Conservation (phyloP, 352 stramenopile species). For the Phytophthora melonis region DNA sequence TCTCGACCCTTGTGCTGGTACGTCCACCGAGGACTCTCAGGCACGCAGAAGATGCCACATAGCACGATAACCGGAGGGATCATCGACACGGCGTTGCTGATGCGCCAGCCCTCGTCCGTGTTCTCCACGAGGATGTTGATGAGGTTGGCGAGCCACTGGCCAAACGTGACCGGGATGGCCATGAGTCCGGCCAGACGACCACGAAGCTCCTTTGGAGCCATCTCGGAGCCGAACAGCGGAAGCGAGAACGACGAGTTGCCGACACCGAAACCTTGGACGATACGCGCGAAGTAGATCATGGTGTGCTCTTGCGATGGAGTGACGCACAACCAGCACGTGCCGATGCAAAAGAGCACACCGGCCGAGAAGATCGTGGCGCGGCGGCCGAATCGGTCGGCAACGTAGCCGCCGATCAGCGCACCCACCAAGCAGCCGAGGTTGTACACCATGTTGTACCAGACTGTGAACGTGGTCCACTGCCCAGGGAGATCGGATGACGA, state of each 20-base stretch:
- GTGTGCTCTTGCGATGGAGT: conserved; percentile 28
- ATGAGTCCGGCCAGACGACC: conserved; percentile 44
- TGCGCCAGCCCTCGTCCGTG: conserved; percentile 41
- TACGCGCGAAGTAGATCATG: conserved; percentile 41
- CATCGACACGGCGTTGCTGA: conserved; percentile 47
- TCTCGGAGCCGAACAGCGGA: conserved; percentile 50
- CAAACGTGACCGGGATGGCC: conserved; percentile 39
- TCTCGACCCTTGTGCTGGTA: conserved; percentile 42
- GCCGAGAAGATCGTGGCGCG: conserved; percentile 47
- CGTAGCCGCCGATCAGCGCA: conserved; percentile 44
- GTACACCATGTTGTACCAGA: conserved; percentile 55
- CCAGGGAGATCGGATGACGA: conserved; percentile 35
- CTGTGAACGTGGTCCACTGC: conserved; percentile 48
- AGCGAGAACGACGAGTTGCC: conserved; percentile 47
- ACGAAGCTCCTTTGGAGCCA: conserved; percentile 52
- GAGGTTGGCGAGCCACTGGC: conserved; percentile 45
- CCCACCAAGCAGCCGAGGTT: conserved; percentile 51
- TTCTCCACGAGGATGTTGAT: conserved; percentile 46
- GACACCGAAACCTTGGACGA: conserved; percentile 47
- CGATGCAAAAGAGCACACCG: conserved; percentile 46
- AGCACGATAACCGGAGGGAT: conserved; percentile 50
- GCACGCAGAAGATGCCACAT: conserved; percentile 46
- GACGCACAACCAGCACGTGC: conserved; percentile 43
- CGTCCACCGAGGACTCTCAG: conserved; percentile 43
- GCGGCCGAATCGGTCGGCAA: conserved; percentile 39